Conservation (phyloP, 2,329 filamentous ascomycete species). For the Ophiobolus disseminans region DNA sequence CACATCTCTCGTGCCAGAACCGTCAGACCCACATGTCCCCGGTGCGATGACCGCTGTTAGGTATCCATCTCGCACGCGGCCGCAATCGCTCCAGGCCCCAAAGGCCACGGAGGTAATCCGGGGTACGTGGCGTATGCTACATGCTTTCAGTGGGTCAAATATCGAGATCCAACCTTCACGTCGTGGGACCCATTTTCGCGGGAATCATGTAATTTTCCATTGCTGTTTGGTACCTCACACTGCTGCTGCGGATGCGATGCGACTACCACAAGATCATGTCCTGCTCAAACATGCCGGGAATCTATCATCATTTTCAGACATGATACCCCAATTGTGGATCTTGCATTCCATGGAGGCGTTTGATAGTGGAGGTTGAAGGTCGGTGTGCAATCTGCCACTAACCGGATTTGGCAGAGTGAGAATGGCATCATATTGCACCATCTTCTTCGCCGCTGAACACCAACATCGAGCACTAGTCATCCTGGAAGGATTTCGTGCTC, state of each 20-base stretch:
- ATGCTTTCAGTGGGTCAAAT: not conserved
- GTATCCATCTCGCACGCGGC: not conserved
- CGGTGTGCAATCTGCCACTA: slow-evolving; percentile 18
- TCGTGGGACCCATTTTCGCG: not conserved
- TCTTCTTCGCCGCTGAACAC: slow-evolving; percentile 14
- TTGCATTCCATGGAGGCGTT: slow-evolving; percentile 1
- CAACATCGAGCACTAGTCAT: slow-evolving; percentile 15
- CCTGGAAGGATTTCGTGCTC: not conserved
- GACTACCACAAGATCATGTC: too few relatives aligned
- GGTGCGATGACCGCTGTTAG: not conserved
- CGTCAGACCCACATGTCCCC: not conserved
- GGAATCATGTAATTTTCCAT: too few relatives aligned
- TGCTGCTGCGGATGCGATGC: too few relatives aligned
- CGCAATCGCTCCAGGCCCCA: not conserved
- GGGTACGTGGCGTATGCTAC: not conserved
- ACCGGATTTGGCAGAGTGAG: slow-evolving; percentile 15
- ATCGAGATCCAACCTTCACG: not conserved
- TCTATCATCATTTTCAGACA: not conserved
- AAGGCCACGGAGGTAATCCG: not conserved
- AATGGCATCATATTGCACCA: slow-evolving; percentile 29
- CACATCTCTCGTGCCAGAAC: not conserved
- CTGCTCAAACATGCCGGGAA: too few relatives aligned
- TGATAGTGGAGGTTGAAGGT: slow-evolving; percentile 7
- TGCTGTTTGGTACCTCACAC: too few relatives aligned
- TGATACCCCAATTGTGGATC: not conserved